phyloP scores from a whole-genome alignment of 2,329 filamentous ascomycete species.

The Talaromyces islandicus region DNA sequence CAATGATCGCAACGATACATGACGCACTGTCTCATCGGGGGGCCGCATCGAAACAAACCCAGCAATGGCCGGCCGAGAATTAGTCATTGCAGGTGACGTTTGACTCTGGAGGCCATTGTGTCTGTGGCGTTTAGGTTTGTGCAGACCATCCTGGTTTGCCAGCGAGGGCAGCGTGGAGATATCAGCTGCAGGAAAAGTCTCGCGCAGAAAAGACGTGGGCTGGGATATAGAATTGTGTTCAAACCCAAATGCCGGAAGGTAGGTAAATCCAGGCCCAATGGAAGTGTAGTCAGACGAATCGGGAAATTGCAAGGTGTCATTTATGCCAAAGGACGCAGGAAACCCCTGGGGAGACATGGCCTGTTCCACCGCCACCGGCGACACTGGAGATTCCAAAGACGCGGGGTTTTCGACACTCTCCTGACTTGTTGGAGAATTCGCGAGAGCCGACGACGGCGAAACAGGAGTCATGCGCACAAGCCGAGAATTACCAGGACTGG shows the following conservation, averaged over 20 bases:
- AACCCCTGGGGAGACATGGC: background rate
- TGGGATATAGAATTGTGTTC: slow-evolving; percentile 26
- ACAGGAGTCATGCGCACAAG: background rate
- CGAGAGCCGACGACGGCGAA: slow-evolving; percentile 2
- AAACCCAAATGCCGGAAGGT: slow-evolving; percentile 24
- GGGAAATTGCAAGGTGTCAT: background rate
- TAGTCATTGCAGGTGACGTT: background rate
- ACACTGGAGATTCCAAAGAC: background rate
- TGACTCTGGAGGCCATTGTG: background rate
- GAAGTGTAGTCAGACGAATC: background rate
- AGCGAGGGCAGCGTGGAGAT: slow-evolving; percentile 8
- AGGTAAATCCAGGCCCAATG: slow-evolving; percentile 11
- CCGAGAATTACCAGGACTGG: background rate
- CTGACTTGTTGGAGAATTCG: slow-evolving; percentile 4
- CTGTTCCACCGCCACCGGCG: background rate
- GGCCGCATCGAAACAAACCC: background rate
- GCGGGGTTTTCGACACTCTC: background rate
- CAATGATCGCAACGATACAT: slow-evolving; percentile 62
- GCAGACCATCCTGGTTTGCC: background rate
- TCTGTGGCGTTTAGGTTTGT: slow-evolving; percentile 2
- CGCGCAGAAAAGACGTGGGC: slow-evolving; percentile 30
- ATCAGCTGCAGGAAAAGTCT: slow-evolving; percentile 29
- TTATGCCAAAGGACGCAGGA: background rate
- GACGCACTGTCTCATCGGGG: slow-evolving; percentile 38
- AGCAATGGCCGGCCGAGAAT: background rate